A percentile compares a stretch with the other conserved stretches of the same genome.
These are phyloP conservation scores for Vicia faba DNA, from an alignment of 306 rosid species.

Conservation along the genomic window DNA sequence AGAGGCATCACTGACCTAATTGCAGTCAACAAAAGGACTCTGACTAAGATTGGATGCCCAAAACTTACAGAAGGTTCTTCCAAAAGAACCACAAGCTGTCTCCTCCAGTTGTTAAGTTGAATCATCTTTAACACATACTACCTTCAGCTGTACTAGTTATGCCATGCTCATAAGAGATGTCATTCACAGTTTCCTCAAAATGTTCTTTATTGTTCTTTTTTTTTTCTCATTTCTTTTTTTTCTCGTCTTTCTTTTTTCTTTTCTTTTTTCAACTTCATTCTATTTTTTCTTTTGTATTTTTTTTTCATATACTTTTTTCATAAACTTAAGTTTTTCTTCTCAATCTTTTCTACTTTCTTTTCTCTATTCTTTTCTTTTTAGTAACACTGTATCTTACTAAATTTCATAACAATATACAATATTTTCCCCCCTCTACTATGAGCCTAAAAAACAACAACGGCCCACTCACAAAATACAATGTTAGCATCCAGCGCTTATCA, in stretches of 20 bases:
- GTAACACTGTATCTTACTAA: slow-evolving; percentile 11
- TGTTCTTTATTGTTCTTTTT: slow-evolving; percentile 20
- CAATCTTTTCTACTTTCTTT: slow-evolving; percentile 36
- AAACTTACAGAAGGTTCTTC: slow-evolving; percentile 50
- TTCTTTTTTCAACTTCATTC: slow-evolving; percentile 34
- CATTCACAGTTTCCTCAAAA: slow-evolving; percentile 45
- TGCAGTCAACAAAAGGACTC: slow-evolving; percentile 61
- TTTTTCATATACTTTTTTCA: slow-evolving; percentile 16
- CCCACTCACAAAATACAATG: slow-evolving; percentile 57
- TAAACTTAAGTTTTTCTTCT: slow-evolving; percentile 38
- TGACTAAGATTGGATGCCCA: slow-evolving; percentile 54
- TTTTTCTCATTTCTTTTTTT: slow-evolving; percentile 17
- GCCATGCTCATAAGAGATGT: slow-evolving; percentile 44
- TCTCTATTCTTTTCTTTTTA: too few species aligned
- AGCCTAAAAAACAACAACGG: slow-evolving; percentile 50
- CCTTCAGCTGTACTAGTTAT: slow-evolving; percentile 50
- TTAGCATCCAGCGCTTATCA: slow-evolving; percentile 65
- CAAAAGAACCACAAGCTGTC: slow-evolving; percentile 46
- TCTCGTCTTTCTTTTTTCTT: too few species aligned
- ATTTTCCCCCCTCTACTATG: slow-evolving; percentile 42
- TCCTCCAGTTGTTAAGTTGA: slow-evolving; percentile 56
- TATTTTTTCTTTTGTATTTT: slow-evolving; percentile 36
- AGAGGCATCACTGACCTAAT: slow-evolving; percentile 59
- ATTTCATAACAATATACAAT: slow-evolving; percentile 40
- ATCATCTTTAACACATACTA: slow-evolving; percentile 54